Evolutionary conservation across 495 filamentous ascomycete species (phyloP), one percentile per base, ranked within the genome.

Genomic region (Cairneyella variabilis): DNA sequence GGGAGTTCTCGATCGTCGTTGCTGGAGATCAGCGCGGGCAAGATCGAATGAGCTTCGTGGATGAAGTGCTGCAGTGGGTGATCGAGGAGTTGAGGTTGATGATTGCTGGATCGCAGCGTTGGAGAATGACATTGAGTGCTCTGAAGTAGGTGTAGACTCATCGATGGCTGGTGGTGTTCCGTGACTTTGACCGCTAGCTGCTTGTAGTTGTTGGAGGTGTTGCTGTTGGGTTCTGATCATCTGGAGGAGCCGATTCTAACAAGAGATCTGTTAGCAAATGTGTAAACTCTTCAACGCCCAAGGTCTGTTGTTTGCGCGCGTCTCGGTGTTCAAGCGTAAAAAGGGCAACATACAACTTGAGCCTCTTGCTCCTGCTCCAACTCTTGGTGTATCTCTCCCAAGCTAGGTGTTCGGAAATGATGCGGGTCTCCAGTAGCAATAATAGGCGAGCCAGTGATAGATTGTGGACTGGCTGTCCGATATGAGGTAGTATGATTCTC

Each of bases 331-430:
- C 14, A 34, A 34, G 30, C 6, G 17, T 41, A n/a, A n/a, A n/a
- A n/a, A n/a, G n/a, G n/a, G n/a, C 11, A 17, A 72, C 76, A 39
- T 71, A 89, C 86, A 67, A 98, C 93, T 71, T 96, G 92, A 10
- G 84, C 90, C 69, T 98, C 93, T 67, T 96, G 91, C 65, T 98
- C 93, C 44, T 86, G 88, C 69, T 98, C 93, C 6, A 97, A 75
- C 64, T 96, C 89, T 61, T 98, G 92, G 64, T 97, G 91, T 32
- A 98, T 75, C 69, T 97, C 92, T n/a, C 92, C 92, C 39, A 97
- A 69, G 51, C 89, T 95, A 1, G 90, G 90, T 8, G 87, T 71
- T 9, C 78, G 74, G 49, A 66, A 66, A 56, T 88, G 86, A 57
- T 83, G 82, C 7, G 82, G 78, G 55, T 83, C 78, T 17, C 76